Evolutionary conservation across 192 early-diverging fungal species (phyloP).

Genomic region (Pecoramyces ruminantium): DNA sequence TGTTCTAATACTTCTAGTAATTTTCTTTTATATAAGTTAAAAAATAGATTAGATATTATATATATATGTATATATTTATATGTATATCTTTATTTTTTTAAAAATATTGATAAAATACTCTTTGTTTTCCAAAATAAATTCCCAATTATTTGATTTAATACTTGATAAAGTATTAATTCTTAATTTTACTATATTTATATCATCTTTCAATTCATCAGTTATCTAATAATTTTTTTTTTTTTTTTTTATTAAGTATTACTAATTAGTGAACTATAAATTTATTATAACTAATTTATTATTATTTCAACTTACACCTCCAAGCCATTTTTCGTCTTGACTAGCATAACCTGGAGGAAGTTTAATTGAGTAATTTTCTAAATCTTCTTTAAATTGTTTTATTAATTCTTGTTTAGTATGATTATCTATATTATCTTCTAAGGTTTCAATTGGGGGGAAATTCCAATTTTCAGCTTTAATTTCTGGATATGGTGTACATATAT

Average conservation of each 20-base stretch:
- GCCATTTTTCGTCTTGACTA: background rate
- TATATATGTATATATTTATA: no score
- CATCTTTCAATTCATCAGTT: background rate
- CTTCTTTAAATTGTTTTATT: constrained; percentile 10
- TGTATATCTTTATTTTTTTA: no score
- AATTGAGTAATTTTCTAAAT: constrained; percentile 13
- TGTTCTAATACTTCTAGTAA: background rate
- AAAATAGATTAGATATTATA: no score
- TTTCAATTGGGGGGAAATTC: constrained; percentile 8
- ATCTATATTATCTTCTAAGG: constrained; percentile 4
- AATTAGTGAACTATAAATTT: background rate
- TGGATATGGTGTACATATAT: constrained; percentile 18
- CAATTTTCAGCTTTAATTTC: constrained; percentile 13
- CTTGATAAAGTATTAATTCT: background rate
- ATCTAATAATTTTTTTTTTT: background rate
- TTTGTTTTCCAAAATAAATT: background rate
- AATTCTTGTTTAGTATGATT: background rate
- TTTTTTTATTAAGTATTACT: background rate
- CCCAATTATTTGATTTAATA: background rate
- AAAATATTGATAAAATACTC: background rate
- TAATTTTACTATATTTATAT: background rate
- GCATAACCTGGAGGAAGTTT: constrained; percentile 26
- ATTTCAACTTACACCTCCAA: background rate
- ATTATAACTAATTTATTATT: background rate
- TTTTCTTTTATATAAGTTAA: no score